A percentile compares a stretch with the other conserved stretches of the same genome.
phyloP scores from a whole-genome alignment of 164 flowering plant genomes.

The Annona squamosa region DNA sequence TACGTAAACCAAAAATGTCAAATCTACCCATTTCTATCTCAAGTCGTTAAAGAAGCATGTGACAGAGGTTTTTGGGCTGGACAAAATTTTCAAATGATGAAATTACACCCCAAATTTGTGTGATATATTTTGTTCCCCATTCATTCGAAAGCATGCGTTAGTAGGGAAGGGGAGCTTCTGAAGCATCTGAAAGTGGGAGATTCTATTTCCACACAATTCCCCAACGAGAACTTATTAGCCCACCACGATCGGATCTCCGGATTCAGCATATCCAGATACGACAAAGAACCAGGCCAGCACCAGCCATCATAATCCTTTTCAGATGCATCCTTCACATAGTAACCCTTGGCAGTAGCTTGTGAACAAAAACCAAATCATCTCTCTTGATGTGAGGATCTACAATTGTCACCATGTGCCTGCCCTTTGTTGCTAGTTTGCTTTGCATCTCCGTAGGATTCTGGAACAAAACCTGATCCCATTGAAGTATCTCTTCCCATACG shows the following conservation, averaged over 20 bases:
- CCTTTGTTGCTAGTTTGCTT: conserved; percentile 73
- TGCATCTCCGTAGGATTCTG: conserved; percentile 93
- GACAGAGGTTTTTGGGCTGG: no score
- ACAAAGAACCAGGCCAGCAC: conserved; percentile 99
- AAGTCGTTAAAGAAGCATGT: no score
- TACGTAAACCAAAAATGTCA: no score
- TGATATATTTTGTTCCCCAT: no score
- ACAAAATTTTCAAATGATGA: no score
- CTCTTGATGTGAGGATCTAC: conserved; percentile 97
- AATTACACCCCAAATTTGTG: no score
- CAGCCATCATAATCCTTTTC: conserved; percentile 95
- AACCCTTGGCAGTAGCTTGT: conserved; percentile 74
- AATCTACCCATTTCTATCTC: no score
- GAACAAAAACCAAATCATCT: conserved; percentile 66
- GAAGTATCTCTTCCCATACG: conserved; percentile 90
- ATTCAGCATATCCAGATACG: conserved; percentile 69
- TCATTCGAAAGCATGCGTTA: no score
- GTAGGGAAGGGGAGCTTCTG: no score
- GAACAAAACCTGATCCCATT: conserved; percentile 75
- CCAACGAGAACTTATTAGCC: conserved; percentile 70
- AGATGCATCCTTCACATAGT: conserved; percentile 83
- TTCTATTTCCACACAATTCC: conserved; percentile 59
- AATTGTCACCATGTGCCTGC: conserved; percentile 93
- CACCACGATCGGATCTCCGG: conserved; percentile 95
- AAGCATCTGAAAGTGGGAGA: no score